These are phyloP conservation scores for Isabelozyma rhagii DNA, from an alignment of 805 yeast genomes.

Conservation along the genomic window DNA sequence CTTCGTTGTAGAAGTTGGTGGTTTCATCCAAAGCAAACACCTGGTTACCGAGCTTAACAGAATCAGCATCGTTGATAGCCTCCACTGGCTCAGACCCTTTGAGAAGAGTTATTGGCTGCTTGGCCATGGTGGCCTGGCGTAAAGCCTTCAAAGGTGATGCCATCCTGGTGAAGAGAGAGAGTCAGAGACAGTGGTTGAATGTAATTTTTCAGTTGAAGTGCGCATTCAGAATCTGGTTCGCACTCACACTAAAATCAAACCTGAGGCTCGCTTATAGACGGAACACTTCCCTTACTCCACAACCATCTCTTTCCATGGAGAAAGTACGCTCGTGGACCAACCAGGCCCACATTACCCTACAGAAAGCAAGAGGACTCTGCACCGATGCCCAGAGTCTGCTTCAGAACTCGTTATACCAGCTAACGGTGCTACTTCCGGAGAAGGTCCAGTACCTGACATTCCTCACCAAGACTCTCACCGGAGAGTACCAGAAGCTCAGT, in stretches of 20 bases:
- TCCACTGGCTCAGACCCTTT: conserved; percentile 12
- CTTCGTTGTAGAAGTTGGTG: conserved; percentile 59
- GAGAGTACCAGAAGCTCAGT: conserved; percentile 10
- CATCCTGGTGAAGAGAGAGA: not conserved
- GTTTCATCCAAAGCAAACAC: conserved; percentile 35
- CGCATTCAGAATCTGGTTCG: not conserved
- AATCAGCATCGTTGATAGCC: conserved; percentile 33
- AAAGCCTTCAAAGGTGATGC: conserved; percentile 21
- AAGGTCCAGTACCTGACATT: conserved; percentile 13
- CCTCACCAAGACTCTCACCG: conserved; percentile 11
- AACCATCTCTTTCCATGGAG: not conserved
- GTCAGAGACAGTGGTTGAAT: not conserved
- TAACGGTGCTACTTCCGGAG: conserved; percentile 21
- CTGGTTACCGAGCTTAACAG: conserved; percentile 26
- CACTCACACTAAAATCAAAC: not conserved
- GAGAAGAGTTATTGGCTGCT: conserved; percentile 19
- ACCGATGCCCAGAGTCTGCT: conserved; percentile 31
- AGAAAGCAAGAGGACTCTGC: conserved; percentile 29
- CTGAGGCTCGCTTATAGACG: not conserved
- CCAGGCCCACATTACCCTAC: conserved; percentile 25
- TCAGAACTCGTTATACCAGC: conserved; percentile 17
- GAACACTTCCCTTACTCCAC: not conserved
- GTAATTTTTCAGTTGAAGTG: not conserved
- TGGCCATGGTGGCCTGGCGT: conserved; percentile 22
- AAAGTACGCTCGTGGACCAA: conserved; percentile 20